phyloP scores from a whole-genome alignment of 495 filamentous ascomycete genomes.

The Apiosordaria backusii region DNA sequence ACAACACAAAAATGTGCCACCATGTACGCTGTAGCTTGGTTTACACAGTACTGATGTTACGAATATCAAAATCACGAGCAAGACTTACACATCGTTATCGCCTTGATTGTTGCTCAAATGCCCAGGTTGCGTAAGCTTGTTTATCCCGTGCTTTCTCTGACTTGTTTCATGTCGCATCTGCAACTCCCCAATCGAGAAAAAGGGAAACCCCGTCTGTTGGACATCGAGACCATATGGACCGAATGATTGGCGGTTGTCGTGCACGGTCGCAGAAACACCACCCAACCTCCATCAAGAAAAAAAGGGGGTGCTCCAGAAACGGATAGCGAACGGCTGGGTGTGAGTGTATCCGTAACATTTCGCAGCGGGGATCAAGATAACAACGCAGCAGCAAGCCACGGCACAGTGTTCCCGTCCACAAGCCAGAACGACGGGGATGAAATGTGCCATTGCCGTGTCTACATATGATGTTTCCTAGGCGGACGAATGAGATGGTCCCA shows the following conservation, averaged over 20 bases:
- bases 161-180: constrained; percentile 9
- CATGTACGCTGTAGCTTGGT: background rate
- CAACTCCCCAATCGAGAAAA: background rate
- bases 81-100: background rate
- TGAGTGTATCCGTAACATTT: background rate
- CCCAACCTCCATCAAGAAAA: background rate
- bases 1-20: background rate
- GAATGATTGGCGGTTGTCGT: background rate
- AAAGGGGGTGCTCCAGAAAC: background rate
- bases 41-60: background rate
- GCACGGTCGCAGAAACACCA: background rate
- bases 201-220: background rate
- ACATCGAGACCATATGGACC: constrained; percentile 4
- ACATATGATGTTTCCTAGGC: background rate
- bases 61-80: background rate
- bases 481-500: background rate
- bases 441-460: background rate
- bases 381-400: background rate
- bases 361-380: background rate
- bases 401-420: constrained; percentile 3
- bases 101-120: background rate
- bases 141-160: background rate
- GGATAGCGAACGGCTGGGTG: background rate
- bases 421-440: background rate
- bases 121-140: background rate